Base-by-base conservation (phyloP, 2,329 filamentous ascomycete genomes). In the Colletotrichum kahawae region DNA sequence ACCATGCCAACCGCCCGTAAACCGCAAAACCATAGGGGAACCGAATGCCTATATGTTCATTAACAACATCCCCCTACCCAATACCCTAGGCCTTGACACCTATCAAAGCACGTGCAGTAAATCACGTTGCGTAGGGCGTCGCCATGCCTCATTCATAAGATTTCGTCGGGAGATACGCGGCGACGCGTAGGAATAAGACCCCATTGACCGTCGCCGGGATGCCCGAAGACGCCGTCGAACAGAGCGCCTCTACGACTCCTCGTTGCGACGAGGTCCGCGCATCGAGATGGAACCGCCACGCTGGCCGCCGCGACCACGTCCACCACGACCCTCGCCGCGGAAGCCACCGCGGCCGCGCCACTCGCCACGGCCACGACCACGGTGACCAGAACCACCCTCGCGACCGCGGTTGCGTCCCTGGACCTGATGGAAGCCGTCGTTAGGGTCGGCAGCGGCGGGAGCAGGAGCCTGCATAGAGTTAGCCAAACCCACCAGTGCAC, bases 391-490 rank as follows among this genome's bases (percentile, higher is more conserved):
- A 70, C 85, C 83, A 43, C 86, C 86, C 70, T 91, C 90, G 65
- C 90, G 87, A 69, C 87, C 87, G 74, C 89, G 88, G 83, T 90
- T 90, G 80, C 91, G 90, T 73, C 87, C 85, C 80, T 91, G 91
- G 13, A 95, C 93, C 80, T 93, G 91, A 75, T 93, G 92, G 88
- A 95, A 95, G 29, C 93, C 94, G 80, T 95, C 94, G 78, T 88
- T 88, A 66, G 83, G 75, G 31, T 88, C 87, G n/a, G 43, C 43
- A 27, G 84, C 77, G 10, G 83, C 78, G 9, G 83, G 77, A 65
- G 71, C 84, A 38, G 84, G 76, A 24, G 54, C 54, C 74, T 76
- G 21, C 2, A 13, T 4, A 34, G 24, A 66, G 59, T 76, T 43
- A 76, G 74, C 27, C 16, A 34, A 59, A 24, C 33, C 18, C 12